Conservation (phyloP, 2,329 filamentous ascomycete species). For the Ophiostoma sp. region DNA sequence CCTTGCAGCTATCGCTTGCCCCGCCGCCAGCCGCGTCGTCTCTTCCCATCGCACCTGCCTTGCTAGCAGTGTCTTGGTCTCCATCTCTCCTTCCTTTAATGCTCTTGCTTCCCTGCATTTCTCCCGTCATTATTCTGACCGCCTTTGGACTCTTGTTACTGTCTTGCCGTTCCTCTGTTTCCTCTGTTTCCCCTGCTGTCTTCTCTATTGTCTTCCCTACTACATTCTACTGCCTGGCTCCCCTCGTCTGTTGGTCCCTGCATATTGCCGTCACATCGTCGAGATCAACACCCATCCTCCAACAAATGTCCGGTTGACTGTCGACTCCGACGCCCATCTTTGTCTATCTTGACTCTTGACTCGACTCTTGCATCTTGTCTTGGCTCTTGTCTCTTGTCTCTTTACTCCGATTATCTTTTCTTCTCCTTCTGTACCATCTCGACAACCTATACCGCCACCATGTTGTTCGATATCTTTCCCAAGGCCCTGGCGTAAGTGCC, state of each 20-base stretch:
- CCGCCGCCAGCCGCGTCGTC: neutral
- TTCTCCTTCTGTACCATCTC: neutral
- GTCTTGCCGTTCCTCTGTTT: neutral
- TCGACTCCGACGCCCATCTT: neutral
- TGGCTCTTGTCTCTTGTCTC: neutral
- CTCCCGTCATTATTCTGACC: conserved; percentile 1
- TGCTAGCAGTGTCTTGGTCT: neutral
- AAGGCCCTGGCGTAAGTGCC: conserved; percentile 27
- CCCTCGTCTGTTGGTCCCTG: neutral
- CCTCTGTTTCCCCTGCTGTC: neutral
- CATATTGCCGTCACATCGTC: conserved; percentile 4
- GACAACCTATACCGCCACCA: neutral
- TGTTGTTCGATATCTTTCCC: conserved; percentile 27
- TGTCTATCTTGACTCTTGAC: neutral
- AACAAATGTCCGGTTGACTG: conserved; percentile 11
- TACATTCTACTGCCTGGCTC: neutral
- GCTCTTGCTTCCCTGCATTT: neutral
- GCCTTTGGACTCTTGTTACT: neutral
- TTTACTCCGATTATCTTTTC: neutral
- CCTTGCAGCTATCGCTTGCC: neutral
- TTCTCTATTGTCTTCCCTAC: neutral
- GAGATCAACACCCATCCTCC: conserved; percentile 1
- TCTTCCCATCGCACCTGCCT: conserved; percentile 4
- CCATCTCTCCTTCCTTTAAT: neutral
- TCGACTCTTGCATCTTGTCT: neutral